Conservation (phyloP, 1,284 basidiomycete species). For the Trametes polyzona region DNA sequence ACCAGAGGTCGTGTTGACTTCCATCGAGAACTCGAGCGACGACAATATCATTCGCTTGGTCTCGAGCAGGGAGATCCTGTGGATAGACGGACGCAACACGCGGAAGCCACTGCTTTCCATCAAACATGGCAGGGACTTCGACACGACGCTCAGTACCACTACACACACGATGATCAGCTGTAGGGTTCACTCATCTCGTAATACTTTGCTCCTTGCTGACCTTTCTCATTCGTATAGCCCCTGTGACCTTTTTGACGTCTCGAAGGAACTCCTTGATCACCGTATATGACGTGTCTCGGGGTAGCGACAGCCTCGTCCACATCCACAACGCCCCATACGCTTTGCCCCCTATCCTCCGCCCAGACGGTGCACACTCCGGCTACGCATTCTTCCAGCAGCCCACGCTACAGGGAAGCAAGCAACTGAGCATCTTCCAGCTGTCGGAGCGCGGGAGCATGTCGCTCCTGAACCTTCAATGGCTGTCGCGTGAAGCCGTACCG, state of each 20-base stretch:
- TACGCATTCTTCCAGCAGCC: conserved; percentile 48
- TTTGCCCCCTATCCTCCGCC: conserved; percentile 39
- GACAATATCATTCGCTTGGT: conserved; percentile 54
- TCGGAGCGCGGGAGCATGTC: conserved; percentile 53
- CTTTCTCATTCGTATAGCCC: conserved; percentile 31
- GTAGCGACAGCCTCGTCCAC: conserved; percentile 45
- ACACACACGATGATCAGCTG: conserved; percentile 44
- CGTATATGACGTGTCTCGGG: conserved; percentile 60
- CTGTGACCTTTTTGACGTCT: conserved; percentile 59
- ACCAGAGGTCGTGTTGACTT: conserved; percentile 50
- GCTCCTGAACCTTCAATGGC: conserved; percentile 43
- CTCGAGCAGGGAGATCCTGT: conserved; percentile 64
- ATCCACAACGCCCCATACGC: conserved; percentile 49
- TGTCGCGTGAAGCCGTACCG: conserved; percentile 8
- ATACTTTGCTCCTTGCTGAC: not conserved
- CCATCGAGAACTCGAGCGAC: conserved; percentile 46
- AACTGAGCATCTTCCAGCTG: conserved; percentile 49
- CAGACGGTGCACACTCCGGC: conserved; percentile 44
- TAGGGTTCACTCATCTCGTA: conserved; percentile 26
- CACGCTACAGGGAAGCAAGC: conserved; percentile 24
- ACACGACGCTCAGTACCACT: conserved; percentile 54
- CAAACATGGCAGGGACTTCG: conserved; percentile 62
- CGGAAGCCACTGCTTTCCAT: conserved; percentile 59
- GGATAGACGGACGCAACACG: conserved; percentile 66
- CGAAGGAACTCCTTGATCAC: conserved; percentile 59